Conservation (phyloP, 768 basidiomycete genomes). For the Filobasidium wieringae region DNA sequence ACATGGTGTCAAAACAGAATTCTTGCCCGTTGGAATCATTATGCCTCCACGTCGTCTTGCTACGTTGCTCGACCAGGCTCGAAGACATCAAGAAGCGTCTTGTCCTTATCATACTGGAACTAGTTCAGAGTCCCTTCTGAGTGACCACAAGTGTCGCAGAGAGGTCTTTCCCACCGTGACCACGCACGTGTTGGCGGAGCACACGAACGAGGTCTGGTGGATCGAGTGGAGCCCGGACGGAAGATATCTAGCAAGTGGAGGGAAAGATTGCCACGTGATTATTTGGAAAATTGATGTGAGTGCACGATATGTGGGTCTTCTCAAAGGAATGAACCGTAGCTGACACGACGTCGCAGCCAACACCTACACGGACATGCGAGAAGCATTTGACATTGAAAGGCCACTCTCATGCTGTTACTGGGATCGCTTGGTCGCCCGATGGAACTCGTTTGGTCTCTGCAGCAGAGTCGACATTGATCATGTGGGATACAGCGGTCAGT, state of each 20-base stretch:
- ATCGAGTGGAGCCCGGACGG: conserved; percentile 92
- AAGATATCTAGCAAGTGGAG: conserved; percentile 66
- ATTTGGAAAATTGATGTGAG: conserved; percentile 59
- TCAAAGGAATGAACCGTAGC: conserved; percentile 43
- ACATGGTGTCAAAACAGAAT: conserved; percentile 46
- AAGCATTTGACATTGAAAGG: conserved; percentile 45
- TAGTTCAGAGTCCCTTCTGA: conserved; percentile 64
- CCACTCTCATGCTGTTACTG: conserved; percentile 67
- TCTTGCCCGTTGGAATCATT: conserved; percentile 83
- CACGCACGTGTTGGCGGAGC: conserved; percentile 71
- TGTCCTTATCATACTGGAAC: conserved; percentile 72
- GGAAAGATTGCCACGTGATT: conserved; percentile 74
- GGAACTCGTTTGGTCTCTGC: conserved; percentile 71
- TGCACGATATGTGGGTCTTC: conserved; percentile 12
- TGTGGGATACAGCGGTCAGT: conserved; percentile 78
- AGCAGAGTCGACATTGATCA: conserved; percentile 64
- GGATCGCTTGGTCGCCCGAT: conserved; percentile 85
- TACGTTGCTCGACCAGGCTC: conserved; percentile 73
- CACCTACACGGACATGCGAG: conserved; percentile 48
- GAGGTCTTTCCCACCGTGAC: conserved; percentile 70
- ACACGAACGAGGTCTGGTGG: conserved; percentile 91
- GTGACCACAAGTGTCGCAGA: conserved; percentile 72
- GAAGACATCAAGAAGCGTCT: conserved; percentile 60
- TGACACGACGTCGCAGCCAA: conserved; percentile 39
- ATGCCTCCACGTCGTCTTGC: conserved; percentile 80